Evolutionary conservation across 1,139 yeast genomes (phyloP).

Genomic region (Geotrichum histeridarum): DNA sequence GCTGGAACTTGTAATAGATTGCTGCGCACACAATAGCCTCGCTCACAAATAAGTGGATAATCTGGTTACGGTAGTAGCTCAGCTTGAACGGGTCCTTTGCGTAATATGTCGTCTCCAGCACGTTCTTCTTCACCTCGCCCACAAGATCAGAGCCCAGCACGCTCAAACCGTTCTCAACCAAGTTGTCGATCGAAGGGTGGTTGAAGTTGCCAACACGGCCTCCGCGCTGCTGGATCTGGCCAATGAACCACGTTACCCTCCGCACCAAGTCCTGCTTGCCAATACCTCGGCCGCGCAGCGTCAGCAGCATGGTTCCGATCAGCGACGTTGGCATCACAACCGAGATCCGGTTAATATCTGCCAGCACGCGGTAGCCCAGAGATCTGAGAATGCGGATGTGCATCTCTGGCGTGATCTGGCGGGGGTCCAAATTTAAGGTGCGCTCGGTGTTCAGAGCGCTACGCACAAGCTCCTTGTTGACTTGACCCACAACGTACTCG

Average conservation of each 20-base stretch:
- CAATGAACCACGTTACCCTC: constrained; percentile 38
- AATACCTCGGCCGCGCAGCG: constrained; percentile 40
- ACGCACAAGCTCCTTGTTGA: constrained; percentile 27
- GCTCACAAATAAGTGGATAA: constrained; percentile 41
- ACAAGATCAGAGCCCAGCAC: constrained; percentile 41
- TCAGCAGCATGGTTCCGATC: constrained; percentile 41
- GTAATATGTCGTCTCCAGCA: constrained; percentile 39
- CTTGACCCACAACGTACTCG: constrained; percentile 34
- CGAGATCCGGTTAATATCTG: constrained; percentile 41
- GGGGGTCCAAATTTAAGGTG: constrained; percentile 18
- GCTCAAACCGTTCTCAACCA: constrained; percentile 39
- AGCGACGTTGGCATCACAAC: constrained; percentile 45
- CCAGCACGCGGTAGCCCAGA: constrained; percentile 40
- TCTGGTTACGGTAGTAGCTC: constrained; percentile 43
- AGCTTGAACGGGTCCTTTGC: constrained; percentile 43
- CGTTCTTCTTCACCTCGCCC: constrained; percentile 34
- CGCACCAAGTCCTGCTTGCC: constrained; percentile 35
- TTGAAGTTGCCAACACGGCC: constrained; percentile 40
- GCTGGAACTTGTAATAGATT: constrained; percentile 31
- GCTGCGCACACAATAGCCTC: constrained; percentile 42
- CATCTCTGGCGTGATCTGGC: constrained; percentile 22
- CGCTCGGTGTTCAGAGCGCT: constrained; percentile 10
- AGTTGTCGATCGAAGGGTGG: constrained; percentile 31
- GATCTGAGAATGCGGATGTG: constrained; percentile 35
- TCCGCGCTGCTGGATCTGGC: constrained; percentile 37